phyloP scores from a whole-genome alignment of 495 filamentous ascomycete species.

The Tuber indicum region DNA sequence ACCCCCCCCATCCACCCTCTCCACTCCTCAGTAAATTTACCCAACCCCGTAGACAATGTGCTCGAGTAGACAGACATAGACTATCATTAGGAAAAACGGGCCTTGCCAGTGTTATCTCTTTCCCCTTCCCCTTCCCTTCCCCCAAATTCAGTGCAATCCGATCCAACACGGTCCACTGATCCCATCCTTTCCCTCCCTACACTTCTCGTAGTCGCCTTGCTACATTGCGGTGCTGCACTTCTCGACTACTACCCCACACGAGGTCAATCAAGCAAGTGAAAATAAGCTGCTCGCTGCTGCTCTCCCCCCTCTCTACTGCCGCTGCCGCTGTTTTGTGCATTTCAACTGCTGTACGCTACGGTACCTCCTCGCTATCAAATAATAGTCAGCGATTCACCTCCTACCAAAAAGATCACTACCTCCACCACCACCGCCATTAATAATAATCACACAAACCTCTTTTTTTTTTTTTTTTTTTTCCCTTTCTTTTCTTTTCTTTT shows the following conservation, averaged over 20 bases:
- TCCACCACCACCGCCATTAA: not conserved
- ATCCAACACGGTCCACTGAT: constrained; percentile 15
- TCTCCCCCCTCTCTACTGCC: not conserved
- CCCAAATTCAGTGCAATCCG: constrained; percentile 13
- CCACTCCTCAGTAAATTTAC: constrained; percentile 33
- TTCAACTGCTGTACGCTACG: not conserved
- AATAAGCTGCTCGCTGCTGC: constrained; percentile 8
- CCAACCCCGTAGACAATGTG: constrained; percentile 23
- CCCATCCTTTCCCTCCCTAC: constrained; percentile 8
- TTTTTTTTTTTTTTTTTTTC: not conserved
- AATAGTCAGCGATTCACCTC: not conserved
- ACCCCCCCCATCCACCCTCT: constrained; percentile 14
- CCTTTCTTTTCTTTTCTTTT: not conserved
- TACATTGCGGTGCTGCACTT: not conserved
- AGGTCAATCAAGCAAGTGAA: constrained; percentile 9
- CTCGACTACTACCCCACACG: not conserved
- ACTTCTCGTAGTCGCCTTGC: constrained; percentile 17
- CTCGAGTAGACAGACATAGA: not conserved
- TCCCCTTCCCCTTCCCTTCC: not conserved
- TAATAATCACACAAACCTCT: too few species aligned
- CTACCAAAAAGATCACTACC: not conserved
- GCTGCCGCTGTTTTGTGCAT: not conserved
- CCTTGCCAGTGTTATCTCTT: not conserved
- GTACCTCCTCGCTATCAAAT: not conserved
- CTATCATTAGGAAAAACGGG: constrained; percentile 11